Evolutionary conservation across 192 early-diverging fungal species (phyloP), one percentile per base, ranked within the genome.

Genomic region (Mortierella hygrophila): DNA sequence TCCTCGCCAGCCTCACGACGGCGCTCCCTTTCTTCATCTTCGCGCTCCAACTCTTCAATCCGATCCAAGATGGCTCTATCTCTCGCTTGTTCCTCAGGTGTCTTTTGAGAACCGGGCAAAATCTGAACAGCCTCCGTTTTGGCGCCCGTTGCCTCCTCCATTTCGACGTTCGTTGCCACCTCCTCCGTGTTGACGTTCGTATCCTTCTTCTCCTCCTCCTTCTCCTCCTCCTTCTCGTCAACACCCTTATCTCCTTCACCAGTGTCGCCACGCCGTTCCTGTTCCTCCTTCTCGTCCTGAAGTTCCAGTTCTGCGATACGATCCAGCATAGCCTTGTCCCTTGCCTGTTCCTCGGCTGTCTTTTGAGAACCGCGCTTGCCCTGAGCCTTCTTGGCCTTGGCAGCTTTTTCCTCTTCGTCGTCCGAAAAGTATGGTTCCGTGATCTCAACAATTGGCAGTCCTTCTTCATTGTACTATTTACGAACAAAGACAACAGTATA

Each of bases 371-470:
- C 63, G 7, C 75, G 74, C 78, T 87, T 80, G 44, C 80, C 71
- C 87, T 88, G 83, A 74, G 78, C 73, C 68, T 54, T 46, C 88
- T 54, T 80, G 41, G 71, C 68, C 20, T 81, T 40, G 44, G 47
- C 83, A 15, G 44, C 74, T 54, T 75, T 75, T 57, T 89, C 70
- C 8, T 89, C 78, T 32, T 93, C 91, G 15, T 91, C 90, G 29
- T 91, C 91, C 57, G 90, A 91, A 35, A 83, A 88, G 37, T 87
- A 74, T 41, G 86, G 82, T 77, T 96, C 95, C 10, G 90, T 87
- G 74, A 96, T 96, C 35, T 96, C 96, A 32, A 96, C 92, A 76
- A 94, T 94, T 29, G 92, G 93, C 46, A 94, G 79, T 20, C 95
- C 96, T 77, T 96, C 95, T 81, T 96, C 95, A 77, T 96, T 96